Conservation (phyloP, 2,329 filamentous ascomycete genomes). For the Lecanicillium sp. region DNA sequence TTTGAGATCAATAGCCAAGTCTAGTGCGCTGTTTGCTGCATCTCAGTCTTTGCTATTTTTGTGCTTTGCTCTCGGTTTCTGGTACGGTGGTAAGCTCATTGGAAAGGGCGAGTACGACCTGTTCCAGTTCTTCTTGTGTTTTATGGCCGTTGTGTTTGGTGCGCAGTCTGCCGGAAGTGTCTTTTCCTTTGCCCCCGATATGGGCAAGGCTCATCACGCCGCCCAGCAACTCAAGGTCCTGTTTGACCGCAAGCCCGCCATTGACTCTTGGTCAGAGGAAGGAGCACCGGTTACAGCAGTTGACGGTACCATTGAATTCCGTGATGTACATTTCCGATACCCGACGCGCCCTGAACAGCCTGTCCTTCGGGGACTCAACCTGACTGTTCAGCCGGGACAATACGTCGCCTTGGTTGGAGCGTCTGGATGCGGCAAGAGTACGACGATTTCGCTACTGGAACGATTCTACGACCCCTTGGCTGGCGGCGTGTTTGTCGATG, state of each 20-base stretch:
- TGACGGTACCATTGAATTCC: conserved; percentile 78
- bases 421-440: conserved; percentile 89
- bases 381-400: conserved; percentile 66
- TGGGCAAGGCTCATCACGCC: conserved; percentile 85
- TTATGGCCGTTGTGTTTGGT: conserved; percentile 80
- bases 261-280: conserved; percentile 71
- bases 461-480: conserved; percentile 87
- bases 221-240: conserved; percentile 72
- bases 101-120: conserved; percentile 61
- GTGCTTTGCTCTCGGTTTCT: conserved; percentile 82
- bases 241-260: conserved; percentile 72
- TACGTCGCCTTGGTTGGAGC: conserved; percentile 90
- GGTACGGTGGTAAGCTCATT: conserved; percentile 79
- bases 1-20: conserved; percentile 65
- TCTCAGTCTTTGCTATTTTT: conserved; percentile 80
- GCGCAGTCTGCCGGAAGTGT: conserved; percentile 85
- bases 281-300: conserved; percentile 56
- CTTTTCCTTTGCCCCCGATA: conserved; percentile 85
- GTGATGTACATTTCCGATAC: conserved; percentile 89
- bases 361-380: conserved; percentile 78
- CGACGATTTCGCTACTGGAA: conserved; percentile 84
- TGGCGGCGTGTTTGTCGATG: conserved; percentile 76
- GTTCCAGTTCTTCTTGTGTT: conserved; percentile 90
- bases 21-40: conserved; percentile 70
- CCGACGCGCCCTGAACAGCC: conserved; percentile 84